Conservation (phyloP, 2,329 filamentous ascomycete genomes). For the Sordariomycetes sp. region DNA sequence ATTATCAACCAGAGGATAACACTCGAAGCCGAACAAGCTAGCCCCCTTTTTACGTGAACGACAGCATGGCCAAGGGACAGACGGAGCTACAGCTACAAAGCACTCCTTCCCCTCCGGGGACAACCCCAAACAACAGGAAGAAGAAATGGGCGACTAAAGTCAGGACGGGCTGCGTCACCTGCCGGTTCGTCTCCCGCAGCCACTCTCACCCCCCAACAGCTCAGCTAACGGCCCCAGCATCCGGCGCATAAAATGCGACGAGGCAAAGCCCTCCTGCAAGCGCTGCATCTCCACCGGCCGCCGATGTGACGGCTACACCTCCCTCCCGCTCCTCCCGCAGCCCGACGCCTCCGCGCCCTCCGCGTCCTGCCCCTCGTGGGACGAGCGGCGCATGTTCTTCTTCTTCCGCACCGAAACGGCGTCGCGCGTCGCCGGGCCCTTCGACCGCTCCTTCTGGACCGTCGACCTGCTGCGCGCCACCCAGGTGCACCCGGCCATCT, state of each 20-base stretch:
- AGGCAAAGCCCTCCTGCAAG: conserved; percentile 15
- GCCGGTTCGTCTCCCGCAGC: conserved; percentile 11
- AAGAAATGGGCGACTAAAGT: conserved; percentile 9
- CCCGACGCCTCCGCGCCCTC: neutral
- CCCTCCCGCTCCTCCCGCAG: neutral
- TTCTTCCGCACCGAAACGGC: conserved; percentile 6
- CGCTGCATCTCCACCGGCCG: conserved; percentile 15
- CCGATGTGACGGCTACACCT: conserved; percentile 13
- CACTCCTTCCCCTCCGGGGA: neutral
- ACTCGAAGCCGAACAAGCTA: neutral
- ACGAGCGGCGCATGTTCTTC: conserved; percentile 8
- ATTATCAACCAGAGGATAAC: neutral
- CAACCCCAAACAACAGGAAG: neutral
- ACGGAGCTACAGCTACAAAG: neutral
- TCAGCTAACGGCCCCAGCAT: conserved; percentile 8
- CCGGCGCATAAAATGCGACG: conserved; percentile 21
- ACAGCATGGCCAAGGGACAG: neutral
- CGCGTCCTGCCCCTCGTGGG: conserved; percentile 2
- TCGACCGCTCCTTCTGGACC: conserved; percentile 7
- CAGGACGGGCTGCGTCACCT: conserved; percentile 14
- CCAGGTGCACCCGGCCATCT: conserved; percentile 5
- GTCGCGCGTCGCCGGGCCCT: conserved; percentile 2
- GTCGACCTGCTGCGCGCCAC: conserved; percentile 5
- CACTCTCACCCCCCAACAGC: neutral
- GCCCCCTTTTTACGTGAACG: neutral